phyloP scores from a whole-genome alignment of 306 rosid genomes.

The Echinosophora koreensis region DNA sequence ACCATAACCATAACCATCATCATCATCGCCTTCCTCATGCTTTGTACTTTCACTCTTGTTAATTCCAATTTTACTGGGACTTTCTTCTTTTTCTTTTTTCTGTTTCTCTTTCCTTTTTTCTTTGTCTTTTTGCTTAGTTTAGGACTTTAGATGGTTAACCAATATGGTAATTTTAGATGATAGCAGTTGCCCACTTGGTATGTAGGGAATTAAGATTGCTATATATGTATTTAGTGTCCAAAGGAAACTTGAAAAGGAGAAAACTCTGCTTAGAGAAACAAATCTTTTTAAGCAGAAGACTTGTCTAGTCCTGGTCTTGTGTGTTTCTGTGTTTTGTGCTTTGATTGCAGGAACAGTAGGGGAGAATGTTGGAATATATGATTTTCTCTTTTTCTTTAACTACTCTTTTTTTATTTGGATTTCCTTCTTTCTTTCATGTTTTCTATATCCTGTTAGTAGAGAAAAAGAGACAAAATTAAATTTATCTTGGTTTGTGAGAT shows the following conservation, averaged over 20 bases:
- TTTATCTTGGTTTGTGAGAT: no score
- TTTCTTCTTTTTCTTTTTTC: no score
- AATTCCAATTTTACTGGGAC: background rate
- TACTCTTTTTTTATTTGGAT: no score
- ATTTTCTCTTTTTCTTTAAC: slow-evolving; percentile 9
- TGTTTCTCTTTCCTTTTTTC: no score
- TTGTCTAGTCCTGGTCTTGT: background rate
- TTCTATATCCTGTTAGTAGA: no score
- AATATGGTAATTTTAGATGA: background rate
- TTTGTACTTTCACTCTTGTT: slow-evolving; percentile 67
- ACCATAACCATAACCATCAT: slow-evolving; percentile 15
- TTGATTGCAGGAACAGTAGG: background rate
- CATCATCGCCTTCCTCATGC: slow-evolving; percentile 55
- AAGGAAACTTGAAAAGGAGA: slow-evolving; percentile 22
- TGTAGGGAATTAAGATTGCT: slow-evolving; percentile 24
- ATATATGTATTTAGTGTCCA: slow-evolving; percentile 44
- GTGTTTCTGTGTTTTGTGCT: background rate
- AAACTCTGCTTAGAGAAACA: slow-evolving; percentile 4
- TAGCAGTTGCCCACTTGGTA: background rate
- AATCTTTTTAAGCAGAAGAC: slow-evolving; percentile 28
- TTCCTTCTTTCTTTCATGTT: no score
- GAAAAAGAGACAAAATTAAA: no score
- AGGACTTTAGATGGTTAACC: background rate
- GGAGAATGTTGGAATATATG: slow-evolving; percentile 6
- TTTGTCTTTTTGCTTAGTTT: background rate